phyloP scores from a whole-genome alignment of 495 filamentous ascomycete species.

The Penicillium nucicola region DNA sequence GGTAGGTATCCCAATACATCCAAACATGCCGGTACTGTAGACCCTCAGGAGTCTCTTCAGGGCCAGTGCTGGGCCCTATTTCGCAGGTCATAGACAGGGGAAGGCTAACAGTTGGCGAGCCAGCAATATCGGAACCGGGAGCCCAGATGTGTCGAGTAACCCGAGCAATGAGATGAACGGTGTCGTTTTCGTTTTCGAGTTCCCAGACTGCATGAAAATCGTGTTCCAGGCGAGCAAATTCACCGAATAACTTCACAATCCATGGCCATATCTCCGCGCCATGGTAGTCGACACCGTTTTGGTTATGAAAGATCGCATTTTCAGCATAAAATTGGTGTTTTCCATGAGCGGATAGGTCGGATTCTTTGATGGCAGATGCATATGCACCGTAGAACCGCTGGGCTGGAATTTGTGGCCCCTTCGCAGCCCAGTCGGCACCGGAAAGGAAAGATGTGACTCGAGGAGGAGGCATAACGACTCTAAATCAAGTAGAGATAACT shows the following conservation, averaged over 20 bases:
- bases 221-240: neutral
- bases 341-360: slow-evolving; percentile 5
- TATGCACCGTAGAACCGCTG: slow-evolving; percentile 3
- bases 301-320: slow-evolving; percentile 10
- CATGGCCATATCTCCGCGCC: too few relatives aligned
- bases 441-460: too few relatives aligned
- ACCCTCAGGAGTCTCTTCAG: too few relatives aligned
- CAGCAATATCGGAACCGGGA: neutral
- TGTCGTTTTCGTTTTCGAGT: slow-evolving; percentile 1
- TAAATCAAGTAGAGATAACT: too few relatives aligned
- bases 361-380: slow-evolving; percentile 2
- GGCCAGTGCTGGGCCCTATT: too few relatives aligned
- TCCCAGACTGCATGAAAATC: slow-evolving; percentile 1
- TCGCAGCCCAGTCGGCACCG: too few relatives aligned
- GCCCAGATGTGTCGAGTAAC: slow-evolving; percentile 6
- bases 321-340: slow-evolving; percentile 5
- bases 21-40: too few relatives aligned
- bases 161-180: neutral
- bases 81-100: too few relatives aligned
- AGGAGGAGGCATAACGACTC: too few relatives aligned
- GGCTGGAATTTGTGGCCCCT: neutral
- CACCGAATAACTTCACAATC: too few relatives aligned
- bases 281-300: neutral
- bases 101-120: too few relatives aligned
- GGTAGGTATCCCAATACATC: too few relatives aligned